phyloP scores from a whole-genome alignment of 148 eudicot genomes.

The Limonium bicolor region DNA sequence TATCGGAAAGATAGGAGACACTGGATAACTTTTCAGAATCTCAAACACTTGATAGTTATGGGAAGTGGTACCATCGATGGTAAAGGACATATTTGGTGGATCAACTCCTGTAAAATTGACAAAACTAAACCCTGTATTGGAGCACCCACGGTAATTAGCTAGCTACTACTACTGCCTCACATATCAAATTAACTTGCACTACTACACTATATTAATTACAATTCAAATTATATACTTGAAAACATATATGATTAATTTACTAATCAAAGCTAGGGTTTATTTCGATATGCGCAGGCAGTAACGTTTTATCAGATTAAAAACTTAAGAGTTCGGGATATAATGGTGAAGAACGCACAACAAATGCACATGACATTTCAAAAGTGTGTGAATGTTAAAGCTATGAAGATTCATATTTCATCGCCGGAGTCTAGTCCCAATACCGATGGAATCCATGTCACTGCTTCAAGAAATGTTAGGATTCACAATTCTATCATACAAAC shows the following conservation, averaged over 20 bases:
- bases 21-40: constrained; percentile 45
- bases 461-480: constrained; percentile 30
- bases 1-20: constrained; percentile 22
- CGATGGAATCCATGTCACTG: constrained; percentile 75
- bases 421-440: constrained; percentile 74
- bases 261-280: neutral
- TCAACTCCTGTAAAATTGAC: constrained; percentile 54
- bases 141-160: constrained; percentile 81
- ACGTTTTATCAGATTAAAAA: constrained; percentile 48
- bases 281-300: constrained; percentile 29
- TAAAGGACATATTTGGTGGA: constrained; percentile 71
- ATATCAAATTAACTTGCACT: too few species aligned
- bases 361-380: constrained; percentile 50
- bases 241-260: neutral
- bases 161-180: too few species aligned
- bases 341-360: constrained; percentile 50
- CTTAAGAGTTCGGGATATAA: constrained; percentile 29
- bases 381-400: constrained; percentile 35
- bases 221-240: neutral
- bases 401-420: constrained; percentile 30
- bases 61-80: constrained; percentile 82
- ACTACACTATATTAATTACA: neutral
- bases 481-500: constrained; percentile 34
- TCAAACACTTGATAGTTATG: constrained; percentile 25
- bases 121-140: constrained; percentile 40